These are phyloP conservation scores for Digitaria exilis DNA, from an alignment of 202 grass and related monocot species.

Conservation along the genomic window DNA sequence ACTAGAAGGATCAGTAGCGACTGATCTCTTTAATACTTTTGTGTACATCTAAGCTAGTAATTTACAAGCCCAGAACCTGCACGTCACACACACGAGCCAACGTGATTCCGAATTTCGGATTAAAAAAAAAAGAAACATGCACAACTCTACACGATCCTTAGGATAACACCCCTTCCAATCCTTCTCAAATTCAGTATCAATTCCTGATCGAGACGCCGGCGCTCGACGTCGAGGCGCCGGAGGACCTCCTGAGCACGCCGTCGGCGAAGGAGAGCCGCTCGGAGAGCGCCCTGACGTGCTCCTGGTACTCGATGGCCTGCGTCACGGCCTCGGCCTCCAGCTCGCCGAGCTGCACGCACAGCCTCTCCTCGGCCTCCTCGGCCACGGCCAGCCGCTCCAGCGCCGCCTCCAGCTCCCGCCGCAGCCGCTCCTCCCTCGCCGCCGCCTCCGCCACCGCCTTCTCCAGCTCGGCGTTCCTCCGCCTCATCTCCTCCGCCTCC, in stretches of 20 bases:
- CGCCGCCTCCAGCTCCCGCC: slow-evolving; percentile 62
- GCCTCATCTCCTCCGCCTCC: slow-evolving; percentile 51
- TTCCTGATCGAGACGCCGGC: neutral
- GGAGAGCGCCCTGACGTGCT: slow-evolving; percentile 63
- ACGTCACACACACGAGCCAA: neutral
- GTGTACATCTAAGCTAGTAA: neutral
- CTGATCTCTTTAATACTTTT: neutral
- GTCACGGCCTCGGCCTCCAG: slow-evolving; percentile 67
- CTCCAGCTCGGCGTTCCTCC: slow-evolving; percentile 65
- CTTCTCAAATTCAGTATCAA: neutral
- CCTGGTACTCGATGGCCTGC: slow-evolving; percentile 57
- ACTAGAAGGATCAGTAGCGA: neutral
- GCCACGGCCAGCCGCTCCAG: slow-evolving; percentile 50
- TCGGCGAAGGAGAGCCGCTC: slow-evolving; percentile 56
- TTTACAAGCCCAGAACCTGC: neutral
- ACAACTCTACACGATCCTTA: neutral
- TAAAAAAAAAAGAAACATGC: neutral
- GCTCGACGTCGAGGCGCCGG: slow-evolving; percentile 2
- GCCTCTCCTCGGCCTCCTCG: slow-evolving; percentile 83
- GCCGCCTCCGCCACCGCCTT: slow-evolving; percentile 46
- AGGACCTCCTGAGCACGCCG: too few relatives aligned
- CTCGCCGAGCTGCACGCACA: slow-evolving; percentile 81
- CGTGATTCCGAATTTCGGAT: neutral
- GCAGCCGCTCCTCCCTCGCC: slow-evolving; percentile 59
- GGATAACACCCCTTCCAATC: neutral